phyloP scores from a whole-genome alignment of 768 basidiomycete species.

The Pleurotus tuoliensis region DNA sequence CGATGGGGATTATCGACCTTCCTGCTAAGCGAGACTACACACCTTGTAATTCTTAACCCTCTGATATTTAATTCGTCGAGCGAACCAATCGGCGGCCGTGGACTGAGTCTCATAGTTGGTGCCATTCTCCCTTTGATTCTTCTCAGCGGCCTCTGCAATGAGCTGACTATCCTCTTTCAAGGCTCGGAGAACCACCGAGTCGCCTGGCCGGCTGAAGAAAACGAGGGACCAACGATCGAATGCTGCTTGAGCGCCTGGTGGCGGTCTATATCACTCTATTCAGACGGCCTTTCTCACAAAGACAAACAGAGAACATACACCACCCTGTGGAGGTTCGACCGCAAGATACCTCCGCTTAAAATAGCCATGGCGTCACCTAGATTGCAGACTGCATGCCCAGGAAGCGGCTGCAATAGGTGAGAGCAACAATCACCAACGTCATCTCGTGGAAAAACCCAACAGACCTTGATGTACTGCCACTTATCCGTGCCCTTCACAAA shows the following conservation, averaged over 20 bases:
- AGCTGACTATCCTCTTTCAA: constrained; percentile 46
- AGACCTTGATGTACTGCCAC: constrained; percentile 70
- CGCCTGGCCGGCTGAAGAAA: constrained; percentile 62
- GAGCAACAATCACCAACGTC: not conserved
- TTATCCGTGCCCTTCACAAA: constrained; percentile 53
- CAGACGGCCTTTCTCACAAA: not conserved
- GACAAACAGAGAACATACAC: constrained; percentile 31
- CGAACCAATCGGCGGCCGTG: constrained; percentile 41
- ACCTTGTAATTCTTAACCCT: constrained; percentile 40
- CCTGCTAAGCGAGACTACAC: constrained; percentile 1
- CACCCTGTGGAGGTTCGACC: constrained; percentile 63
- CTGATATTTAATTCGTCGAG: constrained; percentile 40
- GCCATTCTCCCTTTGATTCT: constrained; percentile 23
- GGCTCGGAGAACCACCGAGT: constrained; percentile 46
- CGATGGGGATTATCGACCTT: not conserved
- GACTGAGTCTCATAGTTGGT: constrained; percentile 29
- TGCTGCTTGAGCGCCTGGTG: constrained; percentile 52
- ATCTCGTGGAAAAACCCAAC: constrained; percentile 10
- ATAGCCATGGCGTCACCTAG: constrained; percentile 59
- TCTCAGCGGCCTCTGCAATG: constrained; percentile 40
- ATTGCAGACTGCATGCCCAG: constrained; percentile 57
- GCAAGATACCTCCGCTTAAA: constrained; percentile 61
- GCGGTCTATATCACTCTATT: constrained; percentile 34
- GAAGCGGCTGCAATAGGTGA: constrained; percentile 48
- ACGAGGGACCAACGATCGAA: constrained; percentile 64